Conservation (phyloP, 768 basidiomycete species). For the Xerocomellus amylosporus region DNA sequence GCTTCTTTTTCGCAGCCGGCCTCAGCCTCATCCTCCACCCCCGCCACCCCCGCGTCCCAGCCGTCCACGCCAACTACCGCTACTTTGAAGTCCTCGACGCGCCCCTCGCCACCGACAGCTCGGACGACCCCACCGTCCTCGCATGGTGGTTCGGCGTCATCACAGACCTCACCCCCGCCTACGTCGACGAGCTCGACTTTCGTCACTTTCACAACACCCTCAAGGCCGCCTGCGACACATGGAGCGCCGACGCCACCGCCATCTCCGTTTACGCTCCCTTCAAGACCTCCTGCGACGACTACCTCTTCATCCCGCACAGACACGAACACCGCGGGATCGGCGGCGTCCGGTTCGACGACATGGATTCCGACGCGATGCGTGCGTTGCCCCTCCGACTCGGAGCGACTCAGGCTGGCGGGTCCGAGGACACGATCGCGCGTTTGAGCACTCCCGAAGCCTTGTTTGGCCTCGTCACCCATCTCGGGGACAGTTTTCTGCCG, state of each 20-base stretch:
- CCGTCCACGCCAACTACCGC: slow-evolving; percentile 26
- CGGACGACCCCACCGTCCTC: no score
- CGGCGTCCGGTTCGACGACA: slow-evolving; percentile 58
- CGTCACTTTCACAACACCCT: slow-evolving; percentile 46
- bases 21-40: slow-evolving; percentile 25
- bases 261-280: slow-evolving; percentile 40
- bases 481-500: slow-evolving; percentile 45
- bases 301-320: slow-evolving; percentile 53
- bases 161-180: slow-evolving; percentile 49
- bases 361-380: slow-evolving; percentile 32
- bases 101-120: background rate
- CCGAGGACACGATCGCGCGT: slow-evolving; percentile 5
- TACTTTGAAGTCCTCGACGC: slow-evolving; percentile 25
- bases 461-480: slow-evolving; percentile 43
- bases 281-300: slow-evolving; percentile 54
- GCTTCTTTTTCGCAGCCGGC: slow-evolving; percentile 15
- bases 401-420: no score
- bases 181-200: slow-evolving; percentile 46
- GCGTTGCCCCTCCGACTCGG: slow-evolving; percentile 16
- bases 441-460: slow-evolving; percentile 35
- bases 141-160: slow-evolving; percentile 30
- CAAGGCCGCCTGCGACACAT: slow-evolving; percentile 42
- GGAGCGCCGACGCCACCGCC: slow-evolving; percentile 28
- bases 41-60: slow-evolving; percentile 20
- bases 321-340: slow-evolving; percentile 52